Evolutionary conservation across 2,329 filamentous ascomycete genomes (phyloP).

Genomic region (Venturia carpophila): DNA sequence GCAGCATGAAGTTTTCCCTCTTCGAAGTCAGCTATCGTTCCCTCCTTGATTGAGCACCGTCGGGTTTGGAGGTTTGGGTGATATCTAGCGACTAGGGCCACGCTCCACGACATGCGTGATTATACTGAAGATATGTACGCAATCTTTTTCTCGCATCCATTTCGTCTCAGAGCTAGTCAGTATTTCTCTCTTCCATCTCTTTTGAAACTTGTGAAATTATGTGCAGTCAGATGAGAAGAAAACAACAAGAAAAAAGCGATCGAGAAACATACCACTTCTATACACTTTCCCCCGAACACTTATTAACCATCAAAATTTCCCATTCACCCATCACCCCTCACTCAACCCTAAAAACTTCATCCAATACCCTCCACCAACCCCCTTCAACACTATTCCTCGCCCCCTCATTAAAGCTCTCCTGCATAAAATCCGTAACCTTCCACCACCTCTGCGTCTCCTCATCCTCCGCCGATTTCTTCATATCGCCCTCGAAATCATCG

Average conservation of each 20-base stretch:
- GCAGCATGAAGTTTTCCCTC: not conserved
- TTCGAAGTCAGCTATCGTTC: not conserved
- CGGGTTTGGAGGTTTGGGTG: too few relatives aligned
- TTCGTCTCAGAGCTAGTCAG: not conserved
- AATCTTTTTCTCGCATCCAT: not conserved
- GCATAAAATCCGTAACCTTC: constrained; percentile 5
- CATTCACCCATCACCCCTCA: not conserved
- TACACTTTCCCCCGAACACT: too few relatives aligned
- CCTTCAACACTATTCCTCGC: constrained; percentile 8
- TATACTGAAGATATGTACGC: not conserved
- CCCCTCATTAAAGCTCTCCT: constrained; percentile 6
- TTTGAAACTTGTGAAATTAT: not conserved
- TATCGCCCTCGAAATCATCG: constrained; percentile 7
- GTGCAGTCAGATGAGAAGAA: not conserved
- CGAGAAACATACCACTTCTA: not conserved
- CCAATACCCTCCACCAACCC: not conserved
- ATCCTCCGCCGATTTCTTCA: not conserved
- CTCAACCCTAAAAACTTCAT: constrained; percentile 8
- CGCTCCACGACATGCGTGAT: too few relatives aligned
- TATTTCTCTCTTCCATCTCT: not conserved
- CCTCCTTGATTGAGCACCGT: not conserved
- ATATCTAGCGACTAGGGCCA: too few relatives aligned
- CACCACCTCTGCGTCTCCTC: constrained; percentile 7
- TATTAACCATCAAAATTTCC: too few relatives aligned
- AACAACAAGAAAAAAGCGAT: not conserved